These are phyloP conservation scores for Rhodotorula sp. DNA, from an alignment of 1,284 basidiomycete species.

Conservation along the genomic window DNA sequence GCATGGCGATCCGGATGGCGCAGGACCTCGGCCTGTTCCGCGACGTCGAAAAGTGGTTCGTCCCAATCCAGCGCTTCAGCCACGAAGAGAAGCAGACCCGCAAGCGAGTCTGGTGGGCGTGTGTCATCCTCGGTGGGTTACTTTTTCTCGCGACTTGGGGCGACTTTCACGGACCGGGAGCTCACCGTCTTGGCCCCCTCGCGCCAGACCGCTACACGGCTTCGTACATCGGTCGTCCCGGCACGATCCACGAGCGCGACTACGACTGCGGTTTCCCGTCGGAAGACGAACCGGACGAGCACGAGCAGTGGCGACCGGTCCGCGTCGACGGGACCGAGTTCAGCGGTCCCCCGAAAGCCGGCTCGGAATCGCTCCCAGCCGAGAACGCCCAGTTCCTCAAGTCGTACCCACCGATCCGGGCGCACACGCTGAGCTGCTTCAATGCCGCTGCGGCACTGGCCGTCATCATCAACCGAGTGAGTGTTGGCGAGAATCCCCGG, in stretches of 20 bases:
- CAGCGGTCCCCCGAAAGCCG: slow-evolving; percentile 33
- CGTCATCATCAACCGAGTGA: slow-evolving; percentile 40
- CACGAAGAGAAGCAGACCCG: slow-evolving; percentile 68
- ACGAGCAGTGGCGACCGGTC: slow-evolving; percentile 46
- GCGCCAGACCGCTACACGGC: slow-evolving; percentile 60
- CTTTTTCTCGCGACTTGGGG: too few species aligned
- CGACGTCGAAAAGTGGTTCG: slow-evolving; percentile 66
- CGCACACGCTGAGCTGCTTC: slow-evolving; percentile 69
- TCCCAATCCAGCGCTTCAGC: slow-evolving; percentile 64
- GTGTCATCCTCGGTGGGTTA: slow-evolving; percentile 72
- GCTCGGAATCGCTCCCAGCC: slow-evolving; percentile 13
- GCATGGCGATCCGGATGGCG: slow-evolving; percentile 67
- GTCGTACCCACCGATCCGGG: slow-evolving; percentile 34
- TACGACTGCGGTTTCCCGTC: slow-evolving; percentile 72
- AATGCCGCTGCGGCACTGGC: slow-evolving; percentile 67
- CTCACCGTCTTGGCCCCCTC: not conserved
- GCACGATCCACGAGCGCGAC: slow-evolving; percentile 71
- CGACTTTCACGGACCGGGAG: too few species aligned
- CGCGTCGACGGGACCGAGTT: slow-evolving; percentile 45
- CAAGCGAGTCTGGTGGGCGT: slow-evolving; percentile 75
- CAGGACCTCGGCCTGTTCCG: slow-evolving; percentile 83
- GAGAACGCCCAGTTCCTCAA: slow-evolving; percentile 15
- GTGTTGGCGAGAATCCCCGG: not conserved
- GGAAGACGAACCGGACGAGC: slow-evolving; percentile 58
- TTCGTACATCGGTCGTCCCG: slow-evolving; percentile 67